A percentile compares a stretch with the other conserved stretches of the same genome.
Evolutionary conservation across 768 basidiomycete species (phyloP).

Genomic region (Chlorophyllum brunneum): DNA sequence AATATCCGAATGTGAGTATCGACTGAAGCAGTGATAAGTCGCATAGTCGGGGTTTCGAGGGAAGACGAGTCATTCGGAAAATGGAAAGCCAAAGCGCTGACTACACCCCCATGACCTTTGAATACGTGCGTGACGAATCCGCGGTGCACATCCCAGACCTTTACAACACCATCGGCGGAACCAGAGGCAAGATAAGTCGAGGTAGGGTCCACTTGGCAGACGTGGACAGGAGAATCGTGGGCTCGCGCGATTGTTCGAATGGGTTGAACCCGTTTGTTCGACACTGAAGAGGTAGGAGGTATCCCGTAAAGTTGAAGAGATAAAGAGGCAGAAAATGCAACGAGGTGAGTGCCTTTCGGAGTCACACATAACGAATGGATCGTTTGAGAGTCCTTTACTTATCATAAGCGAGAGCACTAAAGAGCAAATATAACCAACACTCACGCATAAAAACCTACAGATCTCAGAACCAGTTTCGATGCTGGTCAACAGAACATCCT

Average conservation of each 20-base stretch:
- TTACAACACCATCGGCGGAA: constrained; percentile 93
- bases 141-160: constrained; percentile 89
- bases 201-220: constrained; percentile 79
- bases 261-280: constrained; percentile 56
- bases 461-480: constrained; percentile 69
- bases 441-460: constrained; percentile 79
- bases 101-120: constrained; percentile 96
- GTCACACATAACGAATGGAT: constrained; percentile 84
- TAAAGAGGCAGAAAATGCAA: constrained; percentile 78
- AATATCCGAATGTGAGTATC: constrained; percentile 93
- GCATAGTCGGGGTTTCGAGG: constrained; percentile 54
- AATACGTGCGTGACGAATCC: constrained; percentile 93
- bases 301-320: constrained; percentile 83
- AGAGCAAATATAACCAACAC: constrained; percentile 28
- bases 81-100: constrained; percentile 86
- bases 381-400: constrained; percentile 70
- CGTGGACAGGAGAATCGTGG: constrained; percentile 92
- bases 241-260: constrained; percentile 76
- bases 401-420: constrained; percentile 1
- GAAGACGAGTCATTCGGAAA: constrained; percentile 62
- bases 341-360: constrained; percentile 66
- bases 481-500: constrained; percentile 82
- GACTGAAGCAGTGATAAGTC: constrained; percentile 85
- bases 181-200: constrained; percentile 93
- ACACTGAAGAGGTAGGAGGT: constrained; percentile 42